Evolutionary conservation across 805 yeast species (phyloP).

Genomic region (Spathaspora girioi): DNA sequence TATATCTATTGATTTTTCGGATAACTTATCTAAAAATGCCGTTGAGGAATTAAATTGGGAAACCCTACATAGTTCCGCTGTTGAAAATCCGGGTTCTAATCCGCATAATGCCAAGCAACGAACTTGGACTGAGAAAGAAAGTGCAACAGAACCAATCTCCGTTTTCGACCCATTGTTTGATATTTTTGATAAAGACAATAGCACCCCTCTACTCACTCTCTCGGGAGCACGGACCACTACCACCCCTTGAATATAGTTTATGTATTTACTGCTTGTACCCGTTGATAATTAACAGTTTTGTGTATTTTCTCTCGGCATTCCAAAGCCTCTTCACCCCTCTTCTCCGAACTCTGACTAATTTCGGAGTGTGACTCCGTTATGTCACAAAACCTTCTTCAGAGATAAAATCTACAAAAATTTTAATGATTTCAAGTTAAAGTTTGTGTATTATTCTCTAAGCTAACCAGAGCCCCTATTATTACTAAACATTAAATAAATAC

Average conservation of each 20-base stretch:
- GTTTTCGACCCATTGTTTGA: not conserved
- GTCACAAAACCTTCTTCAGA: not conserved
- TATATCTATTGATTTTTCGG: no score
- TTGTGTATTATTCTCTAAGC: not conserved
- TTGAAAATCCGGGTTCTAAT: not conserved
- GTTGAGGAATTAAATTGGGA: not conserved
- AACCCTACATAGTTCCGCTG: not conserved
- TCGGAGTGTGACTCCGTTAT: not conserved
- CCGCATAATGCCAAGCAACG: not conserved
- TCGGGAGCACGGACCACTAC: not conserved
- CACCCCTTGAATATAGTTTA: not conserved
- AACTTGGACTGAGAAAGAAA: not conserved
- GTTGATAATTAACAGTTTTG: not conserved
- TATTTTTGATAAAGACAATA: not conserved
- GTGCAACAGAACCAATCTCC: not conserved
- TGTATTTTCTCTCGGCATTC: not conserved
- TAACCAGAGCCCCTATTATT: slow-evolving; percentile 2
- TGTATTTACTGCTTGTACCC: not conserved
- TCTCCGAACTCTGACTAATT: not conserved
- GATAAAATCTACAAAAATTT: not conserved
- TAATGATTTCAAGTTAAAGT: not conserved
- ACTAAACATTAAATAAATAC: not conserved
- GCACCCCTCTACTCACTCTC: not conserved
- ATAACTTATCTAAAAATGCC: not conserved
- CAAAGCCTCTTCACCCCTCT: not conserved